Percentiles rank a stretch among this genome's conserved stretches.
Evolutionary conservation across 2,329 filamentous ascomycete species (phyloP).

Genomic region (Hypoxylon sp.): DNA sequence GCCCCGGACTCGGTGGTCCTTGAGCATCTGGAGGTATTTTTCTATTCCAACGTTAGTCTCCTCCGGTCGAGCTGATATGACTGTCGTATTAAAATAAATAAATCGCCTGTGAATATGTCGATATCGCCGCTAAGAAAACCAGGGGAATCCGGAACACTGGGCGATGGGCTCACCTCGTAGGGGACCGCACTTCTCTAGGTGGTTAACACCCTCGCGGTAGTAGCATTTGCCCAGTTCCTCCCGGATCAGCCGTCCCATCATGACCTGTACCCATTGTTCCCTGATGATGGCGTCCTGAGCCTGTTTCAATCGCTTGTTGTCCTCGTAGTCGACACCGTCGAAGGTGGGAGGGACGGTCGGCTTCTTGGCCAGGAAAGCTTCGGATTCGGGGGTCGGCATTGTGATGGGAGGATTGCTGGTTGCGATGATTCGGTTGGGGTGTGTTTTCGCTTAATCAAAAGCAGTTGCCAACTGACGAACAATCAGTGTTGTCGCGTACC

Average conservation of each 20-base stretch:
- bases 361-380: constrained; percentile 84
- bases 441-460: neutral
- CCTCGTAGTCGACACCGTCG: constrained; percentile 87
- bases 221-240: constrained; percentile 91
- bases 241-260: constrained; percentile 86
- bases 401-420: constrained; percentile 40
- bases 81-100: no score
- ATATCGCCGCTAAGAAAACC: neutral
- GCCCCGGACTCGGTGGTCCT: constrained; percentile 80
- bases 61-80: neutral
- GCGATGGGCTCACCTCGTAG: constrained; percentile 75
- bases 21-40: constrained; percentile 81
- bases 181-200: constrained; percentile 86
- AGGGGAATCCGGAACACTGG: neutral
- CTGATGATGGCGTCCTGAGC: constrained; percentile 85
- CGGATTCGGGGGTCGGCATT: constrained; percentile 88
- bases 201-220: constrained; percentile 84
- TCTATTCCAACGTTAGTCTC: constrained; percentile 45
- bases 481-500: constrained; percentile 10
- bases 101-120: no score
- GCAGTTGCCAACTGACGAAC: constrained; percentile 4
- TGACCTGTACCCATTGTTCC: constrained; percentile 89
- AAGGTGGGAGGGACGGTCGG: constrained; percentile 84
- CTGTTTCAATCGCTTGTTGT: constrained; percentile 82
- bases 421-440: constrained; percentile 13